These are phyloP conservation scores for Dianthus caryophyllus DNA, from an alignment of 148 eudicot genomes.

Conservation along the genomic window DNA sequence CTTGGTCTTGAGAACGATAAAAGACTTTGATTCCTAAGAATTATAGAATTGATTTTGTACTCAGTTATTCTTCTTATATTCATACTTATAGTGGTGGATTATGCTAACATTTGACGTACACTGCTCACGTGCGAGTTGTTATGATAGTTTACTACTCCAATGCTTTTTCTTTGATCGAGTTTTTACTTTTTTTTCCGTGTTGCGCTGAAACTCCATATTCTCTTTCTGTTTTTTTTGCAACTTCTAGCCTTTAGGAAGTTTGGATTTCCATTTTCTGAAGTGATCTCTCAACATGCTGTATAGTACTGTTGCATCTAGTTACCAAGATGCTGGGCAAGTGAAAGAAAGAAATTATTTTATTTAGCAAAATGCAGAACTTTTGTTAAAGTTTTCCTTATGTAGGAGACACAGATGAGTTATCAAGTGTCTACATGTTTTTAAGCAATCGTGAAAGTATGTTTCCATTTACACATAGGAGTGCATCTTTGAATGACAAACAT, in stretches of 20 bases:
- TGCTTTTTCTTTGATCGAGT: no score
- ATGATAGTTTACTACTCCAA: no score
- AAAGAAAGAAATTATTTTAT: neutral
- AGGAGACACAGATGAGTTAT: neutral
- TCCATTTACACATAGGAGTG: neutral
- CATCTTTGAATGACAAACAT: neutral
- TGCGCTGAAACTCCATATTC: neutral
- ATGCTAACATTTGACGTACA: neutral
- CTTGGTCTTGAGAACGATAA: no score
- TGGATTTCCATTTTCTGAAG: neutral
- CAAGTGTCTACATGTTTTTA: neutral
- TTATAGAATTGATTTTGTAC: neutral
- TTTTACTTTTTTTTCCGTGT: neutral
- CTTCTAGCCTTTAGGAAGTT: neutral
- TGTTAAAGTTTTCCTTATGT: neutral
- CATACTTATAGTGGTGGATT: neutral
- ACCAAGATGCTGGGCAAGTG: neutral
- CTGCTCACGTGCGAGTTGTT: no score
- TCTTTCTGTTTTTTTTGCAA: neutral
- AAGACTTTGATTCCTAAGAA: no score
- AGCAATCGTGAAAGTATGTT: neutral
- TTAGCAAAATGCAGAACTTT: neutral
- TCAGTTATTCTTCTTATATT: neutral
- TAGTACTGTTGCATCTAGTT: neutral
- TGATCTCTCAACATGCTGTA: neutral